phyloP scores from a whole-genome alignment of 2,329 filamentous ascomycete species.

The Bimuria novae-zelandiae region DNA sequence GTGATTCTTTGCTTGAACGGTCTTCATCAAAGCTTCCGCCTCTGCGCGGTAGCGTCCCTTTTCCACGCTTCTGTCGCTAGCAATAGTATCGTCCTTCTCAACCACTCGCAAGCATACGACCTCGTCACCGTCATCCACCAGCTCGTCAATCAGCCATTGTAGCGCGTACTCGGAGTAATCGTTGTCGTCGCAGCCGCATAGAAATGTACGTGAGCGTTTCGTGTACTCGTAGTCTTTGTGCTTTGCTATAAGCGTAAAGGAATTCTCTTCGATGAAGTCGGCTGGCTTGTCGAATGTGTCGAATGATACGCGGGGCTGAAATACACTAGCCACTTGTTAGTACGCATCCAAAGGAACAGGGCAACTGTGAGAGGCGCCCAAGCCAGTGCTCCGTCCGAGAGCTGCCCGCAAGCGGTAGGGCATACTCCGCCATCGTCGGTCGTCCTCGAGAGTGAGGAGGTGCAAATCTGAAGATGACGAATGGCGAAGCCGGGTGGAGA shows the following conservation, averaged over 20 bases:
- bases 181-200: slow-evolving; percentile 89
- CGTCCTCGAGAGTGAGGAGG: slow-evolving; percentile 5
- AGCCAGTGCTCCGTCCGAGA: slow-evolving; percentile 24
- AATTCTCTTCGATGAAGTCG: slow-evolving; percentile 61
- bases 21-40: slow-evolving; percentile 73
- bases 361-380: slow-evolving; percentile 24
- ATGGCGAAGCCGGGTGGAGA: slow-evolving; percentile 8
- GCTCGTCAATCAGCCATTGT: slow-evolving; percentile 88
- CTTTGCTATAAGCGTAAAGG: slow-evolving; percentile 81
- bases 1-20: slow-evolving; percentile 79
- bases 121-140: slow-evolving; percentile 92
- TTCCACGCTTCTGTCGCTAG: slow-evolving; percentile 63
- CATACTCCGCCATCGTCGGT: slow-evolving; percentile 33
- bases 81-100: slow-evolving; percentile 77
- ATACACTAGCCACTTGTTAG: slow-evolving; percentile 55
- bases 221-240: slow-evolving; percentile 84
- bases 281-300: slow-evolving; percentile 73
- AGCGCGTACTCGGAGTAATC: slow-evolving; percentile 90
- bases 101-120: slow-evolving; percentile 88
- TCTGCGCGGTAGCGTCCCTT: slow-evolving; percentile 75
- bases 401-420: slow-evolving; percentile 22
- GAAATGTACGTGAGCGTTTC: slow-evolving; percentile 81
- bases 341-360: not conserved
- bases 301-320: slow-evolving; percentile 72
- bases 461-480: slow-evolving; percentile 5